Evolutionary conservation across 2,329 filamentous ascomycete species (phyloP).

Genomic region (Sporothrix pseudoabietina): DNA sequence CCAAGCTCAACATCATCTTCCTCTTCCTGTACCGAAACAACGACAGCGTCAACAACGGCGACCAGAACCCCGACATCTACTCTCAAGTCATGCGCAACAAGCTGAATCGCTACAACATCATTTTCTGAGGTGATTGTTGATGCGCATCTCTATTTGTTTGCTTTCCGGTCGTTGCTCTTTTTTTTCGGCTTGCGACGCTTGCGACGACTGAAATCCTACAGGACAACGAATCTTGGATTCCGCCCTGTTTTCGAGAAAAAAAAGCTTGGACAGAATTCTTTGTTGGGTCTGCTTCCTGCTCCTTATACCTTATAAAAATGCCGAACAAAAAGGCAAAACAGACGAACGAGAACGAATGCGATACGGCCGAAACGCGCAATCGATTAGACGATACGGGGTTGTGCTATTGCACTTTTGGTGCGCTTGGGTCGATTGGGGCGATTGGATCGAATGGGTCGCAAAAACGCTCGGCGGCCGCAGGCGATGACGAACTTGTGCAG

Average conservation of each 20-base stretch:
- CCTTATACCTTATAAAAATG: too few relatives aligned
- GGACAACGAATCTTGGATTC: neutral
- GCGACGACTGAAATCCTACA: neutral
- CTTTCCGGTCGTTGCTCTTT: neutral
- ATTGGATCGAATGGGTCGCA: neutral
- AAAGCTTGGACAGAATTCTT: neutral
- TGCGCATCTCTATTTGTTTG: neutral
- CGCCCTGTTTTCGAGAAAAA: neutral
- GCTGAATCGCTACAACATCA: conserved; percentile 25
- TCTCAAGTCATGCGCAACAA: conserved; percentile 32
- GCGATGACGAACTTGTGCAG: conserved; percentile 6
- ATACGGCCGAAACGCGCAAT: neutral
- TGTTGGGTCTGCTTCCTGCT: too few relatives aligned
- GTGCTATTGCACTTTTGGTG: too few relatives aligned
- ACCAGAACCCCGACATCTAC: conserved; percentile 31
- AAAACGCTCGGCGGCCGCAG: neutral
- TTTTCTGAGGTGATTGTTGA: conserved; percentile 18
- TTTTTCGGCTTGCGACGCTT: neutral
- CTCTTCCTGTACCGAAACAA: conserved; percentile 27
- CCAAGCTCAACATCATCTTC: conserved; percentile 29
- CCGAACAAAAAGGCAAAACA: neutral
- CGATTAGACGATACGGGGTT: neutral
- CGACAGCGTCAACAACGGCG: conserved; percentile 6
- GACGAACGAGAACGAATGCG: conserved; percentile 1
- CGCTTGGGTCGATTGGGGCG: neutral